Base-by-base conservation (phyloP, 345 rosid species). In the Eucalyptus regnans region DNA sequence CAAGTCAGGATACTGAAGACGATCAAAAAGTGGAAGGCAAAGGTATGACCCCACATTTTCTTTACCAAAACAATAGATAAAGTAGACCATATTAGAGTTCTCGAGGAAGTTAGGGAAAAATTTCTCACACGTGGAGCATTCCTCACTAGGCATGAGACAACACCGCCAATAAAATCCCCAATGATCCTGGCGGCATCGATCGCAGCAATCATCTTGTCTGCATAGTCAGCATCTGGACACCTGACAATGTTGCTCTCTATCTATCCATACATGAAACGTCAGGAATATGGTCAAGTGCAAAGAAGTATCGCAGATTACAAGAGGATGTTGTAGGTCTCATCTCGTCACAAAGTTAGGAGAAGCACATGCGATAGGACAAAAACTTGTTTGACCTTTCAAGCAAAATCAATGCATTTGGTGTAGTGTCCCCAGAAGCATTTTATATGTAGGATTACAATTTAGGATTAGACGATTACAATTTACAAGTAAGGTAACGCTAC, bases 151-250 rank as follows among this genome's bases (percentile, higher is more conserved):
- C 99, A 98, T 9, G 99, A 96, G 90, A 98, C 98, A 54, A 96
- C 96, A 88, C 99, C 97, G 86, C 99, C 99, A 88, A 96, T 94
- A 86, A 98, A 97, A 90, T 98, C 96, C 87, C 99, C 99, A 91
- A 90, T 94, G 31, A 92, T 93, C 52, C 99, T 95, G 46, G 97
- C 94, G 86, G 94, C 93, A 86, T 98, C 99, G 51, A 98, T 95
- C 1, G 99, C 96, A 50, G 96, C 98, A 90, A 98, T 98, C 99
- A 95, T 95, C 95, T 96, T 96, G 91, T 97, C 96, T 2, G 99
- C 99, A 91, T 95, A 97, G 90, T 93, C 97, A 76, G 98, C 98
- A 94, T 98, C 91, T 85, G 99, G 99, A 91, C 99, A 98, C 90
- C 99, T 95, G 49, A 94, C 97, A 64, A 98, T 98, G 90, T 98